Conservation (phyloP, 306 rosid species). For the Prunus mume region DNA sequence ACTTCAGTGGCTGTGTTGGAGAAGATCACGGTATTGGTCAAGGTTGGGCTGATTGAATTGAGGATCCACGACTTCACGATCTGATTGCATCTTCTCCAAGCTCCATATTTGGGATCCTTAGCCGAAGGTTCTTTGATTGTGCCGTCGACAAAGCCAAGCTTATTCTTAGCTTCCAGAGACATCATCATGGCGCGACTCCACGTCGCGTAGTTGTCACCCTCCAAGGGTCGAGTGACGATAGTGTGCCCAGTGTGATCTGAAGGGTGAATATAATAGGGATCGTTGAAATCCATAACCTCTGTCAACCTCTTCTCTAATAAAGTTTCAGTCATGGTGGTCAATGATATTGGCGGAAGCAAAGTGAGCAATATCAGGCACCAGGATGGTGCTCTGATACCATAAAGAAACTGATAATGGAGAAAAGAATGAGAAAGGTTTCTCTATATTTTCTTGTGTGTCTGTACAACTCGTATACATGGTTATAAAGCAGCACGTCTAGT, state of each 20-base stretch:
- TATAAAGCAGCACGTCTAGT: background rate
- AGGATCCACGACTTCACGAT: background rate
- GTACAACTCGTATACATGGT: background rate
- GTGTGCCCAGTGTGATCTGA: no score
- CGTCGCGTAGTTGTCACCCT: background rate
- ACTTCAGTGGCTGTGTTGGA: background rate
- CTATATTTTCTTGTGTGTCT: background rate
- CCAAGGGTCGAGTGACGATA: background rate
- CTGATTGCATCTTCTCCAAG: no score
- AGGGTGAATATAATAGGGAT: background rate
- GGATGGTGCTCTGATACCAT: background rate
- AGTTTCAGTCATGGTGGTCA: background rate
- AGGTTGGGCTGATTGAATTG: no score
- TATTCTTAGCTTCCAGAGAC: background rate
- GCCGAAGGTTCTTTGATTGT: background rate
- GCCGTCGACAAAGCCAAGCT: background rate
- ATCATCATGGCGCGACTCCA: background rate
- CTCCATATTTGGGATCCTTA: background rate
- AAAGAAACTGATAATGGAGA: background rate
- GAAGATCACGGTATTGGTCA: no score
- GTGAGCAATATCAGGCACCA: background rate
- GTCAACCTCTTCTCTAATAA: background rate
- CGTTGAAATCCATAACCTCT: background rate
- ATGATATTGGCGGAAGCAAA: background rate
- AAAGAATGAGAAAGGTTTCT: no score